Percentiles rank a stretch among this genome's conserved stretches.
phyloP scores from a whole-genome alignment of 306 rosid genomes.

The Inga leiocalycina region DNA sequence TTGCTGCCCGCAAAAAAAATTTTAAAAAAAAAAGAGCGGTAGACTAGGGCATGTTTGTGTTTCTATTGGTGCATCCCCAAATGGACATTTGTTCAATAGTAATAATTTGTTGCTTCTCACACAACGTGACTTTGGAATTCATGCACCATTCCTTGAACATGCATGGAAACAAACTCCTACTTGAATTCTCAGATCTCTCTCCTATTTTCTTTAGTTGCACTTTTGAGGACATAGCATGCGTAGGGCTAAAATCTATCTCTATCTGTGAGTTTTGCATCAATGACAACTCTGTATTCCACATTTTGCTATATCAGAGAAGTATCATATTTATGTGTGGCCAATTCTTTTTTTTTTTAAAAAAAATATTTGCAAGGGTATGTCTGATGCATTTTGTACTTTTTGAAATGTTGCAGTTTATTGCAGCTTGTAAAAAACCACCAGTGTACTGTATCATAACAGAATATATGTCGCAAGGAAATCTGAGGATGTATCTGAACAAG shows the following conservation, averaged over 20 bases:
- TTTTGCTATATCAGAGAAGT: neutral
- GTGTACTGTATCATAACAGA: constrained; percentile 90
- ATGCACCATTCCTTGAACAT: neutral
- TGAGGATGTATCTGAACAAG: constrained; percentile 92
- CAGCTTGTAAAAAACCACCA: constrained; percentile 90
- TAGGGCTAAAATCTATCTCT: neutral
- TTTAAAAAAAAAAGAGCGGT: too few relatives aligned
- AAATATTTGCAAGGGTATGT: neutral
- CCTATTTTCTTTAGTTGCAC: neutral
- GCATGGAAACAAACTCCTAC: neutral
- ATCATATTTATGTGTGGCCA: neutral
- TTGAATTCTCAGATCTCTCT: neutral
- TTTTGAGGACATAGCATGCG: neutral
- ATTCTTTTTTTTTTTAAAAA: neutral
- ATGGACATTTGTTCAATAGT: neutral
- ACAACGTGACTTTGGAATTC: neutral
- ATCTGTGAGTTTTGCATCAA: neutral
- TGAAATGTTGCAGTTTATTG: constrained; percentile 66
- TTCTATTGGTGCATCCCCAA: neutral
- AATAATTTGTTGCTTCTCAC: neutral
- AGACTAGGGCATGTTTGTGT: neutral
- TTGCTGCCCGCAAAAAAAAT: neutral
- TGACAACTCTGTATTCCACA: neutral
- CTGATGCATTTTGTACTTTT: constrained; percentile 1
- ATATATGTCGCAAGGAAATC: constrained; percentile 92